phyloP scores from a whole-genome alignment of 2,329 filamentous ascomycete species.

The Cladosporium sp. region DNA sequence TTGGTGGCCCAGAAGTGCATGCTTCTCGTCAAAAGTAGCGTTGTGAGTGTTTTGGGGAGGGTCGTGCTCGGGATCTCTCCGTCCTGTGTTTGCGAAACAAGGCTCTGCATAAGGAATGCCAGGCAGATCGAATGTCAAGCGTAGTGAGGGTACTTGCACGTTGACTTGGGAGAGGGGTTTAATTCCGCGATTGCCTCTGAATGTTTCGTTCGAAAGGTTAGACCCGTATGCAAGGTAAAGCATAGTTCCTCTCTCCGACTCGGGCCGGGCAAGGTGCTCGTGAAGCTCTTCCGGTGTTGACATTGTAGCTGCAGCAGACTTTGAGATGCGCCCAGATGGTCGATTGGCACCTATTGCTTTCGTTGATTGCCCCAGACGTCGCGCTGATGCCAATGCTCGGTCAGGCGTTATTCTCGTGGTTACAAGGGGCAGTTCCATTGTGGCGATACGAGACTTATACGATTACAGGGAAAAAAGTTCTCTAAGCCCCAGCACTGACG shows the following conservation, averaged over 20 bases:
- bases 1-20: conserved; percentile 11
- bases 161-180: conserved; percentile 75
- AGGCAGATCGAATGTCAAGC: conserved; percentile 78
- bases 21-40: conserved; percentile 30
- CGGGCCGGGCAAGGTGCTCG: not conserved
- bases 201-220: conserved; percentile 77
- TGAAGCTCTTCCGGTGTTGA: not conserved
- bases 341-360: not conserved
- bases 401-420: not conserved
- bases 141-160: conserved; percentile 73
- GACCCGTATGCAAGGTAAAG: conserved; percentile 72
- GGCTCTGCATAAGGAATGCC: conserved; percentile 85
- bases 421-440: conserved; percentile 1
- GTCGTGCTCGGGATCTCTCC: conserved; percentile 45
- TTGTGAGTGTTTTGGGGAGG: not conserved
- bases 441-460: not conserved
- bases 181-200: conserved; percentile 73
- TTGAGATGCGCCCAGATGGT: not conserved
- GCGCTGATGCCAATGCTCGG: conserved; percentile 7
- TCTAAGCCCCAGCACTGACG: not conserved
- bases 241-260: conserved; percentile 23
- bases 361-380: not conserved
- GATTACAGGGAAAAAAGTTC: not conserved
- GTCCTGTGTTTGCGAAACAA: conserved; percentile 80
- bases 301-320: not conserved